Evolutionary conservation across 106 monocot species (phyloP).

Genomic region (Allium fistulosum): DNA sequence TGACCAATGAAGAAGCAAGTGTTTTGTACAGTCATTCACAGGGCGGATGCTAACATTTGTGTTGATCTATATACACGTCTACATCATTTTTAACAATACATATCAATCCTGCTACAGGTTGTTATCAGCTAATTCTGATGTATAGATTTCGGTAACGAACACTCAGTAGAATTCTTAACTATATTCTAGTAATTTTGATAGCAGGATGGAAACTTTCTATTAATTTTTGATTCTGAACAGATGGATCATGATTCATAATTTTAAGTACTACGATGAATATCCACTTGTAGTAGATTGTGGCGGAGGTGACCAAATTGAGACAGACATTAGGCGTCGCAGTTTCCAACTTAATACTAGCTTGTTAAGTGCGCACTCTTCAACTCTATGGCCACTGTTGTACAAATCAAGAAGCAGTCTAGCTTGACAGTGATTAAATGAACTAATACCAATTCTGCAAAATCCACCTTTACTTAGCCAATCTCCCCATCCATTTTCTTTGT

Average conservation of each 20-base stretch:
- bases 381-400: constrained; percentile 29
- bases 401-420: constrained; percentile 30
- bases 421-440: constrained; percentile 36
- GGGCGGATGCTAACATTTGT: too few relatives aligned
- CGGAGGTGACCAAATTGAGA: constrained; percentile 28
- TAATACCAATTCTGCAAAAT: constrained; percentile 14
- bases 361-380: constrained; percentile 19
- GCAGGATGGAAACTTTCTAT: too few relatives aligned
- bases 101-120: too few relatives aligned
- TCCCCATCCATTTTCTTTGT: constrained; percentile 10
- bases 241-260: too few relatives aligned
- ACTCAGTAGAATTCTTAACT: too few relatives aligned
- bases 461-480: constrained; percentile 22
- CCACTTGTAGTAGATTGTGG: constrained; percentile 5
- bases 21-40: too few relatives aligned
- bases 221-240: not conserved
- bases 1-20: too few relatives aligned
- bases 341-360: constrained; percentile 38
- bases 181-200: too few relatives aligned
- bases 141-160: too few relatives aligned
- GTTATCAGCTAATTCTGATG: too few relatives aligned
- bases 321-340: constrained; percentile 24
- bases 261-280: not conserved
- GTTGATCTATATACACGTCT: too few relatives aligned
- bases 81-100: too few relatives aligned